phyloP scores from a whole-genome alignment of 2,329 filamentous ascomycete genomes.

The Achaetomium macrosporum region DNA sequence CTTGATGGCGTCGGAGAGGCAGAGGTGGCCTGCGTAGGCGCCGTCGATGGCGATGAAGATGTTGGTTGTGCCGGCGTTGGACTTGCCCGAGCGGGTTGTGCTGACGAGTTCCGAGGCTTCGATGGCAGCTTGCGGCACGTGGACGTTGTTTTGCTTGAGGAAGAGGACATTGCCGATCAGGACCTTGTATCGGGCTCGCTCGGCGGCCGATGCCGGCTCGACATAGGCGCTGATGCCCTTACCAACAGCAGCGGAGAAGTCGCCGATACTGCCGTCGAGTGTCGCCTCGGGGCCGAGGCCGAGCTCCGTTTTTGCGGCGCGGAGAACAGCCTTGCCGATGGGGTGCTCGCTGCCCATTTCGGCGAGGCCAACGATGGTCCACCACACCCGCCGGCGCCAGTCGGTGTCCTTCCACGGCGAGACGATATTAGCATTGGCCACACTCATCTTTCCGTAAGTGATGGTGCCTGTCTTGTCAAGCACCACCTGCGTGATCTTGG shows the following conservation, averaged over 20 bases:
- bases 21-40: constrained; percentile 73
- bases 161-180: constrained; percentile 77
- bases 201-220: constrained; percentile 64
- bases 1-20: constrained; percentile 87
- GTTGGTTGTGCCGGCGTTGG: constrained; percentile 68
- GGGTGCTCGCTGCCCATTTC: constrained; percentile 96
- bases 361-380: constrained; percentile 90
- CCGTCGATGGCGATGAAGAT: constrained; percentile 88
- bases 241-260: constrained; percentile 79
- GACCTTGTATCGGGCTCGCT: constrained; percentile 69
- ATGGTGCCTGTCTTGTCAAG: constrained; percentile 96
- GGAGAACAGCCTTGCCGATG: constrained; percentile 81
- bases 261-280: constrained; percentile 76
- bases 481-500: constrained; percentile 82
- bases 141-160: constrained; percentile 64
- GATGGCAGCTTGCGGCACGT: constrained; percentile 58
- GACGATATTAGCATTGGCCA: constrained; percentile 64
- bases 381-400: constrained; percentile 74
- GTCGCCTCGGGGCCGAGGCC: constrained; percentile 64
- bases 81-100: constrained; percentile 31
- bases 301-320: constrained; percentile 68
- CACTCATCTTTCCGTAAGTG: constrained; percentile 92
- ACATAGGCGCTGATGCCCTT: constrained; percentile 78
- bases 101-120: constrained; percentile 58
- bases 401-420: constrained; percentile 64